Evolutionary conservation across 2,329 filamentous ascomycete species (phyloP).

Genomic region (Cladosporium sp.): DNA sequence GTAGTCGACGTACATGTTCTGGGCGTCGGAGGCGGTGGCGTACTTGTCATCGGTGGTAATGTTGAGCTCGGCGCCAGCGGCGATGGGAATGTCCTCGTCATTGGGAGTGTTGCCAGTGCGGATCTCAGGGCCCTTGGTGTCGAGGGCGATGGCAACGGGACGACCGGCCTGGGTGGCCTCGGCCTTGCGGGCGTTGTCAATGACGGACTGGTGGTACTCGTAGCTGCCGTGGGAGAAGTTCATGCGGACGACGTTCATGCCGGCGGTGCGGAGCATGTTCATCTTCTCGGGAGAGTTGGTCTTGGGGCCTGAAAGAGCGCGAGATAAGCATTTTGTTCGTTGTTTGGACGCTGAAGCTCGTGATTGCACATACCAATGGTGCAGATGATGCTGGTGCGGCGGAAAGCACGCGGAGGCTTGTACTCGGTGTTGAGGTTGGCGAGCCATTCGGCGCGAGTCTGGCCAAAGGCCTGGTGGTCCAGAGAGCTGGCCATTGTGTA

Average conservation of each 20-base stretch:
- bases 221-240: slow-evolving; percentile 97
- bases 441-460: slow-evolving; percentile 67
- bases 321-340: not conserved
- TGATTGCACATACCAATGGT: slow-evolving; percentile 66
- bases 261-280: slow-evolving; percentile 80
- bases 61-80: slow-evolving; percentile 79
- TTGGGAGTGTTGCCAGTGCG: slow-evolving; percentile 70
- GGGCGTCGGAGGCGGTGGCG: slow-evolving; percentile 73
- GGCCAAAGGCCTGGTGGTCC: slow-evolving; percentile 74
- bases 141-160: slow-evolving; percentile 90
- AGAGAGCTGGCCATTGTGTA: slow-evolving; percentile 65
- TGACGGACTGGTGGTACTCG: slow-evolving; percentile 97
- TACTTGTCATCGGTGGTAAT: slow-evolving; percentile 96
- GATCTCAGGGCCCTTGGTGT: slow-evolving; percentile 82
- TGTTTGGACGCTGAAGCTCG: no score
- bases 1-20: slow-evolving; percentile 99
- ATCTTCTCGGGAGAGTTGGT: slow-evolving; percentile 97
- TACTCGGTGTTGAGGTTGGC: slow-evolving; percentile 84
- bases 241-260: slow-evolving; percentile 98
- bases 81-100: slow-evolving; percentile 75
- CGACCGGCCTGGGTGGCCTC: slow-evolving; percentile 74
- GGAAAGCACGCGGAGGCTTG: slow-evolving; percentile 81
- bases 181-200: slow-evolving; percentile 88
- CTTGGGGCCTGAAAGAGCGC: slow-evolving; percentile 64
- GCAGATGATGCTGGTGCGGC: slow-evolving; percentile 96